Base-by-base conservation (phyloP, 768 basidiomycete species). In the Mycena indigotica region DNA sequence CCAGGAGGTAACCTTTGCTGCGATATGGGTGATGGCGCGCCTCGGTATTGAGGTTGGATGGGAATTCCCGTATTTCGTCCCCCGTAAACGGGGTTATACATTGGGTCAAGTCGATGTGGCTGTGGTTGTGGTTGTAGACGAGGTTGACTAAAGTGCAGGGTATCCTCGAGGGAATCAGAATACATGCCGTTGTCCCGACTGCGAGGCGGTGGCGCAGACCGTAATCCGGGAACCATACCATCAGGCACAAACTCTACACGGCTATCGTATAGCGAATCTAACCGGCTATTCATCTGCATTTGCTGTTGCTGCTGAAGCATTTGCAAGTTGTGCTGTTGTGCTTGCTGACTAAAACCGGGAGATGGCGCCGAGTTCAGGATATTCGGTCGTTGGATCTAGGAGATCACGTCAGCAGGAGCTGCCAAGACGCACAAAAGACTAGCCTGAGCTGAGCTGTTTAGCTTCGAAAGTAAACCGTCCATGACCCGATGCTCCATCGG, bases 171-270 rank as follows among this genome's bases (percentile, higher is more conserved):
- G 16, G 80, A 75, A 28, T 90, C 90, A 32, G 81, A 70, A 65
- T 82, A 85, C 54, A 84, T 73, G n/a, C n/a, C n/a, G 58, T 77
- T 76, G 60, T 88, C 85, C 46, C 88, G 79, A 66, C 74, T 80
- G 58, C 88, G 81, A 54, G 85, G 80, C 40, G 85, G 83, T 46
- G 82, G 84, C 35, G 79, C 80, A 28, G 86, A 80, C 35, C 91
- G 86, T 28, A 93, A 79, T 8, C 91, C 92, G 24, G 92, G 91
- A 16, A 93, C 91, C 83, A 93, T 84, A 26, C 88, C 89, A 72
- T 93, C 89, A 10, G 91, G 89, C 24, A 90, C 82, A 63, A 93
- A 93, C 52, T 93, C 88, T 38, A 85, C 69, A 24, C 85, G 85
- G 64, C 84, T 88, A 52, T 91, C 88, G 66, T 89, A 90, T 28